Conservation (phyloP, 495 filamentous ascomycete genomes). For the Aspergillus funiculosus region DNA sequence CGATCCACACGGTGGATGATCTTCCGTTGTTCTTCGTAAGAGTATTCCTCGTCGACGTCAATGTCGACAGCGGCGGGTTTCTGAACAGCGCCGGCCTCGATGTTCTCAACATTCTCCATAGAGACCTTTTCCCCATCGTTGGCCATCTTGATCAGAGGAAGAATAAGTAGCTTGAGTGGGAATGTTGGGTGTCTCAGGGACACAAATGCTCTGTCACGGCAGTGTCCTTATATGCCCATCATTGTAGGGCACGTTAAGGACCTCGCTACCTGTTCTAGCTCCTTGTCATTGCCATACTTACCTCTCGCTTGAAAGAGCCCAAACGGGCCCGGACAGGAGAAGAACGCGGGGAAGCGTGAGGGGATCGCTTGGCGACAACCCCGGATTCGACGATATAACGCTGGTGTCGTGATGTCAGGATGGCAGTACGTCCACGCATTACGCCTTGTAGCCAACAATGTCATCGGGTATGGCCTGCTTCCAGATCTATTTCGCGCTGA, state of each 20-base stretch:
- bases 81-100: not conserved
- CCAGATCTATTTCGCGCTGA: not conserved
- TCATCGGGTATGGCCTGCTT: not conserved
- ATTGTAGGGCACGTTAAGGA: not conserved
- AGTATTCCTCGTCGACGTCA: constrained; percentile 21
- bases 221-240: not conserved
- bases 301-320: not conserved
- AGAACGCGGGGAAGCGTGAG: constrained; percentile 1
- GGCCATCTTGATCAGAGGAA: not conserved
- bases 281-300: not conserved
- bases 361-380: constrained; percentile 6
- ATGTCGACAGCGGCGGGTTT: constrained; percentile 13
- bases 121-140: constrained; percentile 12
- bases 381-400: not conserved
- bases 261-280: not conserved
- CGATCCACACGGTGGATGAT: constrained; percentile 51
- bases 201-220: not conserved
- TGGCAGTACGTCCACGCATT: not conserved
- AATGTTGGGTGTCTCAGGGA: not conserved
- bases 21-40: constrained; percentile 12
- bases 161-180: not conserved
- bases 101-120: constrained; percentile 6
- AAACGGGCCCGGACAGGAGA: too few relatives aligned
- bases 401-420: not conserved
- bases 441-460: not conserved